These are phyloP conservation scores for Saturnispora saitoi DNA, from an alignment of 805 yeast genomes.

Conservation along the genomic window DNA sequence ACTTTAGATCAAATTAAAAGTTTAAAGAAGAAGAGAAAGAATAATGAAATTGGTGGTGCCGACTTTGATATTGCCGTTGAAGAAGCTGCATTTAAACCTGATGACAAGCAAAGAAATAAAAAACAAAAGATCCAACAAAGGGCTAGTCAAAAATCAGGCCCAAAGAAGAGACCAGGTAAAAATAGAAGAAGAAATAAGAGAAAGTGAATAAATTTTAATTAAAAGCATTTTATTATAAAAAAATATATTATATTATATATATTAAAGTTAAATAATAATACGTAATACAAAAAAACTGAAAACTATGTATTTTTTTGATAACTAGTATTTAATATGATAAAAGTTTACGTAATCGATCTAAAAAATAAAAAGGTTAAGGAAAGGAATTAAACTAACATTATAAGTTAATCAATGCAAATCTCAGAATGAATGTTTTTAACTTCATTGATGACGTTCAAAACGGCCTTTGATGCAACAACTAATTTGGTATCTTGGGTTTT, in stretches of 20 bases:
- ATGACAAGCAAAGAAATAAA: constrained; percentile 35
- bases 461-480: constrained; percentile 11
- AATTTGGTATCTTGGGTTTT: constrained; percentile 42
- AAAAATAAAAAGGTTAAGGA: too few relatives aligned
- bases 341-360: too few relatives aligned
- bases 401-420: constrained; percentile 7
- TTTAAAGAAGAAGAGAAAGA: constrained; percentile 81
- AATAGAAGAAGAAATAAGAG: constrained; percentile 37
- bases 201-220: constrained; percentile 6
- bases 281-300: not conserved
- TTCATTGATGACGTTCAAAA: constrained; percentile 14
- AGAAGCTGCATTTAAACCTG: constrained; percentile 58
- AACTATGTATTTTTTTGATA: not conserved
- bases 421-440: constrained; percentile 17
- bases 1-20: constrained; percentile 83
- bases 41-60: constrained; percentile 60
- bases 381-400: not conserved
- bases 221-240: constrained; percentile 2
- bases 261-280: not conserved
- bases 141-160: constrained; percentile 36
- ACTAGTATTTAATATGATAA: too few relatives aligned
- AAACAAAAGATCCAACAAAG: constrained; percentile 44
- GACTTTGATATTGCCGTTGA: constrained; percentile 89
- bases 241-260: constrained; percentile 1
- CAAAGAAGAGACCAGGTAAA: constrained; percentile 45